Conservation (phyloP, 2,329 filamentous ascomycete species). For the Diplodia intermedia region DNA sequence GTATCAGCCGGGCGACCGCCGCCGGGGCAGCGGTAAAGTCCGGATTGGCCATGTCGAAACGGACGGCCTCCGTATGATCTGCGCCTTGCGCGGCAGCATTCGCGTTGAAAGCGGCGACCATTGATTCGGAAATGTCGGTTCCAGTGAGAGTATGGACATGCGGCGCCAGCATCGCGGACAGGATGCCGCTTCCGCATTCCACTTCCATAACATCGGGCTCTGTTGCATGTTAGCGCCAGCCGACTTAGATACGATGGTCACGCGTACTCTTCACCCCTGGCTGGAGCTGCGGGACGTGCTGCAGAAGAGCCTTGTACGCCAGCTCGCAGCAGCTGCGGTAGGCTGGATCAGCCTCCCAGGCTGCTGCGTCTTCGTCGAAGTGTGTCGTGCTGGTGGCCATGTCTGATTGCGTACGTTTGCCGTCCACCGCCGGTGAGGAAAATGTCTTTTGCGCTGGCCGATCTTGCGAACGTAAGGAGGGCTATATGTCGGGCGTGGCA, state of each 20-base stretch:
- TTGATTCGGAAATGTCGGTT: slow-evolving; percentile 61
- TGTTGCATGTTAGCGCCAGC: slow-evolving; percentile 25
- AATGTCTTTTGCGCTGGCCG: neutral
- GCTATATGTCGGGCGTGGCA: neutral
- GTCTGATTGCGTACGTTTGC: neutral
- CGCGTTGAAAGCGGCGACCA: slow-evolving; percentile 59
- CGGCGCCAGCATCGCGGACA: slow-evolving; percentile 59
- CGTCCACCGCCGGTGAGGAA: neutral
- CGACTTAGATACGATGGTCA: neutral
- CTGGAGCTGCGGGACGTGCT: slow-evolving; percentile 46
- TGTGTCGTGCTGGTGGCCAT: slow-evolving; percentile 50
- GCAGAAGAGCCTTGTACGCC: slow-evolving; percentile 57
- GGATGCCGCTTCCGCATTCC: slow-evolving; percentile 63
- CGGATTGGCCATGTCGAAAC: slow-evolving; percentile 57
- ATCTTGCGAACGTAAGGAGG: neutral
- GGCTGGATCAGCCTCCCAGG: slow-evolving; percentile 62
- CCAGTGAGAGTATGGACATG: slow-evolving; percentile 58
- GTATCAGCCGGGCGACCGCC: slow-evolving; percentile 45
- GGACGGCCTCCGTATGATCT: slow-evolving; percentile 57
- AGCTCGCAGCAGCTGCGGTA: slow-evolving; percentile 55
- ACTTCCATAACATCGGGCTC: slow-evolving; percentile 61
- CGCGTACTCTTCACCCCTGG: slow-evolving; percentile 35
- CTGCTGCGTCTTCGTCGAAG: slow-evolving; percentile 62
- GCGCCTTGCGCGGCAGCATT: slow-evolving; percentile 50
- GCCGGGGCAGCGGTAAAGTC: slow-evolving; percentile 25